A percentile compares a stretch with the other conserved stretches of the same genome.
These are phyloP conservation scores for Schwanniomyces yamadae DNA, from an alignment of 805 yeast species.

Conservation along the genomic window DNA sequence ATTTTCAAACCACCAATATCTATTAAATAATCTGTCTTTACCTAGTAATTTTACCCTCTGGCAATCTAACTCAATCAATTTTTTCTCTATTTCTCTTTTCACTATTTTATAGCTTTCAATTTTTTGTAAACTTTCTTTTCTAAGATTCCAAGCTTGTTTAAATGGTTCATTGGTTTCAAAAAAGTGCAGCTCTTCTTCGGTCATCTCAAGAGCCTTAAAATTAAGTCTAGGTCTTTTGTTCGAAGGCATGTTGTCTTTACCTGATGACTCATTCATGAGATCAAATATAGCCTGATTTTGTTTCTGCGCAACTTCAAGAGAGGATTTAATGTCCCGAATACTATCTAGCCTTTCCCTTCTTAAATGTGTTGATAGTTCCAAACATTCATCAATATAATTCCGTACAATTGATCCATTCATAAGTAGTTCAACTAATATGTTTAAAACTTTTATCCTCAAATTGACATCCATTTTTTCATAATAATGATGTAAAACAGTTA, in stretches of 20 bases:
- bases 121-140: constrained; percentile 39
- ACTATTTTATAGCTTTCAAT: constrained; percentile 48
- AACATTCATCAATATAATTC: constrained; percentile 61
- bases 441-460: constrained; percentile 56
- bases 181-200: constrained; percentile 36
- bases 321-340: constrained; percentile 56
- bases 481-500: constrained; percentile 54
- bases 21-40: constrained; percentile 75
- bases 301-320: constrained; percentile 50
- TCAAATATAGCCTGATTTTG: constrained; percentile 23
- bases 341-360: constrained; percentile 68
- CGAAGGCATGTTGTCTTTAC: constrained; percentile 1
- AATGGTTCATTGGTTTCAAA: constrained; percentile 44
- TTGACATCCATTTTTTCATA: constrained; percentile 49
- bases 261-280: constrained; percentile 12
- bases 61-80: constrained; percentile 66
- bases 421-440: constrained; percentile 62
- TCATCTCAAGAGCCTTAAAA: constrained; percentile 37
- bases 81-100: constrained; percentile 55
- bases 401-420: constrained; percentile 60
- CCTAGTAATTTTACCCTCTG: constrained; percentile 80
- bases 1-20: constrained; percentile 94
- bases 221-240: constrained; percentile 25
- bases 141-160: constrained; percentile 41
- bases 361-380: constrained; percentile 59